phyloP scores from a whole-genome alignment of 164 flowering plant species.

The Annona cherimola region DNA sequence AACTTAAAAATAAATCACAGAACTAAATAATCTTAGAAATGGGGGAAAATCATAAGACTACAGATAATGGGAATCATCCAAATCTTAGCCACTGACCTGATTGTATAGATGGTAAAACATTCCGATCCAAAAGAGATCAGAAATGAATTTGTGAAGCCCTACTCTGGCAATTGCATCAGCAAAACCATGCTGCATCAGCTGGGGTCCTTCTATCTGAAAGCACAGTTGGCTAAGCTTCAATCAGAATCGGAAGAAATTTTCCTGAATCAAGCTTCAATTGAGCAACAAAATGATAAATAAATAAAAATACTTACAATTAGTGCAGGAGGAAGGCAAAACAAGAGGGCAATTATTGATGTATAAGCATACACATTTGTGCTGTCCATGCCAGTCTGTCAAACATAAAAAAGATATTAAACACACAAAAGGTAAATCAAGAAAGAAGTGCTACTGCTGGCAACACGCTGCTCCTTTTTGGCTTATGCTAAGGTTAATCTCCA shows the following conservation, averaged over 20 bases:
- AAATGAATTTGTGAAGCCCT: slow-evolving; percentile 46
- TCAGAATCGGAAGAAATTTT: background rate
- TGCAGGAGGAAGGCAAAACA: slow-evolving; percentile 60
- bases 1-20: background rate
- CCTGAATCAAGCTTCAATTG: background rate
- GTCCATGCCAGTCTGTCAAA: slow-evolving; percentile 58
- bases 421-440: background rate
- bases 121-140: slow-evolving; percentile 60
- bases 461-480: background rate
- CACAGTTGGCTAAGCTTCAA: background rate
- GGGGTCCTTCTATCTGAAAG: slow-evolving; percentile 59
- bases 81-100: slow-evolving; percentile 31
- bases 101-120: slow-evolving; percentile 68
- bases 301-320: slow-evolving; percentile 33
- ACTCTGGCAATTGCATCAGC: slow-evolving; percentile 58
- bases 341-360: slow-evolving; percentile 52
- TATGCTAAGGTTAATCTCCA: background rate
- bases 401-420: background rate
- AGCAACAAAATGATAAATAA: background rate
- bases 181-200: slow-evolving; percentile 54
- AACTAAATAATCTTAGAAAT: background rate
- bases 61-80: background rate
- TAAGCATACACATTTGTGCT: slow-evolving; percentile 66
- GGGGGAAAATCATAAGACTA: background rate
- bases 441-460: background rate